Evolutionary conservation across 1,139 yeast genomes (phyloP).

Genomic region (Kodamaea fungicola): DNA sequence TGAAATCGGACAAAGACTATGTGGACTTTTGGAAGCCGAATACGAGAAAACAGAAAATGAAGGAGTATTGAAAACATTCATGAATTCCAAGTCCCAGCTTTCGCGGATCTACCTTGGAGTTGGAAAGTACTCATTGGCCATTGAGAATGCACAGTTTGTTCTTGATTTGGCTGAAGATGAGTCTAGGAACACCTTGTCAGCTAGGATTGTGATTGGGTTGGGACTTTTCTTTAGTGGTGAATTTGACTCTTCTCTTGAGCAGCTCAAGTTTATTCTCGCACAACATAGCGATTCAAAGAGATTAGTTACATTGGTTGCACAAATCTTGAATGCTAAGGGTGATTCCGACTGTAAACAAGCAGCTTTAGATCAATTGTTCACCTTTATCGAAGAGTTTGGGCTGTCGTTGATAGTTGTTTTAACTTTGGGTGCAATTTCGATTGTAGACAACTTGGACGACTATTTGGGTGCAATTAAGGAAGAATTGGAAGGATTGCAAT

Average conservation of each 20-base stretch:
- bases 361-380: conserved; percentile 69
- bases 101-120: conserved; percentile 69
- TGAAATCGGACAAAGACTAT: conserved; percentile 44
- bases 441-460: conserved; percentile 60
- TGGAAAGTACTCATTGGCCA: conserved; percentile 51
- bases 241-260: conserved; percentile 62
- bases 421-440: conserved; percentile 76
- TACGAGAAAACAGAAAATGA: conserved; percentile 59
- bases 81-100: conserved; percentile 60
- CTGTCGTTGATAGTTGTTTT: conserved; percentile 63
- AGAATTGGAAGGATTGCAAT: conserved; percentile 55
- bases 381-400: conserved; percentile 61
- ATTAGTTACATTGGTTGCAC: conserved; percentile 71
- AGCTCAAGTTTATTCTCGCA: conserved; percentile 58
- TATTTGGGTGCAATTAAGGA: conserved; percentile 62
- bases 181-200: conserved; percentile 43
- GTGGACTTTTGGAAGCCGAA: conserved; percentile 49
- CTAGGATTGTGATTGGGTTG: conserved; percentile 67
- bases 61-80: conserved; percentile 46
- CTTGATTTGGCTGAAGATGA: conserved; percentile 44
- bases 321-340: conserved; percentile 72
- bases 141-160: conserved; percentile 59
- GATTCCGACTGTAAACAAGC: conserved; percentile 75
- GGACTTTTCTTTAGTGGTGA: conserved; percentile 59
- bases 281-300: conserved; percentile 47